These are phyloP conservation scores for Fusarium drepaniforme DNA, from an alignment of 2,329 filamentous ascomycete species.

Conservation along the genomic window DNA sequence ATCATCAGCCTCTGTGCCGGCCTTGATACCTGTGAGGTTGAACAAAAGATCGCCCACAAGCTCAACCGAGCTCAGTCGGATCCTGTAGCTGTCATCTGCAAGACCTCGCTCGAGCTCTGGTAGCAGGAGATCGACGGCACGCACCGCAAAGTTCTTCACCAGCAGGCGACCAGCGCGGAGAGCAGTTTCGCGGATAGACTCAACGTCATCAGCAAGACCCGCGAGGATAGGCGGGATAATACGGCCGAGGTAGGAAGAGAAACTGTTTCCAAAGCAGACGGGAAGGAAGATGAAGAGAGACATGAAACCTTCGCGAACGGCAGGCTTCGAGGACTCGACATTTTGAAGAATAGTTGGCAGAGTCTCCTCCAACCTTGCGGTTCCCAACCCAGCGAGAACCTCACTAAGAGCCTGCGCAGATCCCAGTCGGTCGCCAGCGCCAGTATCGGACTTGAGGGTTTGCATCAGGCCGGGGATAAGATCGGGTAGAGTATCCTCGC, in stretches of 20 bases:
- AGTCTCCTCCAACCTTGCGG: conserved; percentile 92
- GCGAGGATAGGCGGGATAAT: conserved; percentile 96
- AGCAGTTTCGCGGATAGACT: conserved; percentile 97
- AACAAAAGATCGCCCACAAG: conserved; percentile 96
- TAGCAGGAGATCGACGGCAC: conserved; percentile 92
- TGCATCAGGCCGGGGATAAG: conserved; percentile 98
- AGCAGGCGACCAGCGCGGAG: conserved; percentile 92
- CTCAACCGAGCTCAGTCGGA: conserved; percentile 97
- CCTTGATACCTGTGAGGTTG: conserved; percentile 95
- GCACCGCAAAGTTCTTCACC: conserved; percentile 98
- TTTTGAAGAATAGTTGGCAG: conserved; percentile 97
- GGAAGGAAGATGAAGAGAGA: conserved; percentile 99
- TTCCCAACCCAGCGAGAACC: conserved; percentile 94
- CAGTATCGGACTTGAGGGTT: conserved; percentile 96
- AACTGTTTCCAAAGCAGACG: conserved; percentile 98
- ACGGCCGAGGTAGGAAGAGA: conserved; percentile 92
- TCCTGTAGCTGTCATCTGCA: conserved; percentile 97
- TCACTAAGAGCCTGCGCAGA: conserved; percentile 97
- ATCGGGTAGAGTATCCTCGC: conserved; percentile 95
- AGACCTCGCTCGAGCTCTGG: conserved; percentile 96
- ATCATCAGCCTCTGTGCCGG: conserved; percentile 79
- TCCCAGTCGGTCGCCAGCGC: conserved; percentile 94
- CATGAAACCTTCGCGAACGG: conserved; percentile 98
- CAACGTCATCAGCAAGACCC: conserved; percentile 94
- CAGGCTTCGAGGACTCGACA: conserved; percentile 88